Evolutionary conservation across 1,284 basidiomycete genomes (phyloP), one percentile per base, ranked within the genome.

Genomic region (Vanrija sp.): DNA sequence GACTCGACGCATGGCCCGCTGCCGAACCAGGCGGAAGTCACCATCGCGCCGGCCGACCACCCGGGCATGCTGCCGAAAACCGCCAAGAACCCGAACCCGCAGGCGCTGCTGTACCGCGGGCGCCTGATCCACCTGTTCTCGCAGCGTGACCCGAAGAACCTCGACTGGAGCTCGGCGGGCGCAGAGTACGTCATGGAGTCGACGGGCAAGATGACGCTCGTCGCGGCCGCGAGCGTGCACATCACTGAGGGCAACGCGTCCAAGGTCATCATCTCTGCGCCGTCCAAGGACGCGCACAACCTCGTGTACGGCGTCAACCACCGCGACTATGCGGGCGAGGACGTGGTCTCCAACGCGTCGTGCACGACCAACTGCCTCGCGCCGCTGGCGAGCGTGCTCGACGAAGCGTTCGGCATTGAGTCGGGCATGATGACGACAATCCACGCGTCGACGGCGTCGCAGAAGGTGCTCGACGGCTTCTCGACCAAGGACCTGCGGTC

Each of bases 311-410:
- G 77, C 9, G 76, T 78, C 43, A 78, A 78, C 58, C 68, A 75
- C 48, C 50, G 49, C 48, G 67, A 66, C n/a, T 76, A 77, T 54
- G 52, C 49, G 3, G 63, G 66, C 9, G 69, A 74, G 59, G 64
- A 72, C 43, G 71, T 78, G 49, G 54, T 78, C 29, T 71, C 68
- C 6, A 78, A 78, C 64, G 77, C 77, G 0, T 70, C 66, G 38
- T 78, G 77, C 61, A 78, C 77, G 74, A 78, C 77, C 46, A 78
- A 78, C 64, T 78, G 77, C 60, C 65, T 78, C 9, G 76, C 77
- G 0, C 76, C 77, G 0, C 61, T 78, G 38, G 77, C 77, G 8
- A 63, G 69, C 16, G 73, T 78, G 2, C 63, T 78, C 16, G 61
- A 77, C 49, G 43, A 65, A 9, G 55, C 69, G 1, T 78, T 76